Evolutionary conservation across 129 eudicot genomes (phyloP).

Genomic region (Saposhnikovia divaricata): DNA sequence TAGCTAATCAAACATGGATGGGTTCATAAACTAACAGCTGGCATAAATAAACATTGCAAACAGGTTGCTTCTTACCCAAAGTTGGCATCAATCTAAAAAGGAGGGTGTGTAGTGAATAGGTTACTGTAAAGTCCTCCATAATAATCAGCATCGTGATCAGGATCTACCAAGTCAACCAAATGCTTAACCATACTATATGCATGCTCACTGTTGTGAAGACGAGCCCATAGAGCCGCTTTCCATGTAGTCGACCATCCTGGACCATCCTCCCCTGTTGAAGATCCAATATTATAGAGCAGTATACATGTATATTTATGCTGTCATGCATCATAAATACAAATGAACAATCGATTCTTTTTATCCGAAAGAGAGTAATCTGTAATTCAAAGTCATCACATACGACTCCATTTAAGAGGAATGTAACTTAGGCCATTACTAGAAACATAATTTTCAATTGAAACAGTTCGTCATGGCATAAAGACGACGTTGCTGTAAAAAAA

Average conservation of each 20-base stretch:
- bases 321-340: not conserved
- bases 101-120: constrained; percentile 86
- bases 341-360: not conserved
- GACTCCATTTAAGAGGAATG: not conserved
- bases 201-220: constrained; percentile 62
- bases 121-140: constrained; percentile 91
- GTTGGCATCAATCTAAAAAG: constrained; percentile 93
- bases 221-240: constrained; percentile 88
- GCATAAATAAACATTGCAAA: not conserved
- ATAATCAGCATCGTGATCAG: constrained; percentile 47
- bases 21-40: not conserved
- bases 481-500: not conserved
- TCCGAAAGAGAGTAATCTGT: not conserved
- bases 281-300: not conserved
- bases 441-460: not conserved
- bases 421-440: not conserved
- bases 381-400: not conserved
- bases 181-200: constrained; percentile 86
- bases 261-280: constrained; percentile 69
- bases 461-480: not conserved
- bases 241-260: constrained; percentile 98
- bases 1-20: not conserved
- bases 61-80: constrained; percentile 49
- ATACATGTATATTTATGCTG: not conserved
- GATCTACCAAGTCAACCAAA: constrained; percentile 76